Evolutionary conservation across 495 filamentous ascomycete species (phyloP).

Genomic region (Penicillium arizonense): DNA sequence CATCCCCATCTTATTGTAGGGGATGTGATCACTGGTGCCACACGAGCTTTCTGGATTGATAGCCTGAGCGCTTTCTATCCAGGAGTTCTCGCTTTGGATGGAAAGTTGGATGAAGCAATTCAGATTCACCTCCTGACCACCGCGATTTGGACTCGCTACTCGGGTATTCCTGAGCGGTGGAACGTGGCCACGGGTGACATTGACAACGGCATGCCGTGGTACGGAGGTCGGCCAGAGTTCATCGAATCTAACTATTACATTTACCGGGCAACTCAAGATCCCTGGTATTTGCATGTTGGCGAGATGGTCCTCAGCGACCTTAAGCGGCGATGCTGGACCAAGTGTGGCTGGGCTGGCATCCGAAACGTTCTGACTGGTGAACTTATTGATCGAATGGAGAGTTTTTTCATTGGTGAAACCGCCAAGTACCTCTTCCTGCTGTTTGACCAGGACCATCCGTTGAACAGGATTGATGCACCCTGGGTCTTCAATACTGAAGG

Average conservation of each 20-base stretch:
- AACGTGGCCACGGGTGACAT: conserved; percentile 81
- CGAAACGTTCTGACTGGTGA: conserved; percentile 89
- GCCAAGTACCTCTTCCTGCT: conserved; percentile 92
- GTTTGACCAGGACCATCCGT: conserved; percentile 79
- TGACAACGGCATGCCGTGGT: conserved; percentile 87
- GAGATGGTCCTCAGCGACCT: conserved; percentile 94
- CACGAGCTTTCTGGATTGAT: conserved; percentile 87
- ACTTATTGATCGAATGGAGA: conserved; percentile 95
- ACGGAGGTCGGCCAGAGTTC: conserved; percentile 92
- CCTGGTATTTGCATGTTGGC: conserved; percentile 93
- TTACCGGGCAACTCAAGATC: conserved; percentile 89
- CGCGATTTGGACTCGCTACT: conserved; percentile 90
- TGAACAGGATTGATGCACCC: conserved; percentile 81
- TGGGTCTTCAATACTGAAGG: conserved; percentile 96
- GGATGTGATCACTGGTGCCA: conserved; percentile 80
- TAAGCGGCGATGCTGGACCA: conserved; percentile 84
- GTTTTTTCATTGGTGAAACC: conserved; percentile 96
- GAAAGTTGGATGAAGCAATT: conserved; percentile 86
- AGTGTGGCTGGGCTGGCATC: conserved; percentile 94
- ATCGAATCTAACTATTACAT: conserved; percentile 94
- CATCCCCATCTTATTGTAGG: conserved; percentile 92
- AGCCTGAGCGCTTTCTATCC: conserved; percentile 94
- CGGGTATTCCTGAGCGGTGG: conserved; percentile 91
- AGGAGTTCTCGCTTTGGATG: conserved; percentile 81
- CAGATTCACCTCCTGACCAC: conserved; percentile 85